Percentiles rank a stretch among this genome's conserved stretches.
phyloP scores from a whole-genome alignment of 73 alveolate genomes.

The Tetrahymena borealis region DNA sequence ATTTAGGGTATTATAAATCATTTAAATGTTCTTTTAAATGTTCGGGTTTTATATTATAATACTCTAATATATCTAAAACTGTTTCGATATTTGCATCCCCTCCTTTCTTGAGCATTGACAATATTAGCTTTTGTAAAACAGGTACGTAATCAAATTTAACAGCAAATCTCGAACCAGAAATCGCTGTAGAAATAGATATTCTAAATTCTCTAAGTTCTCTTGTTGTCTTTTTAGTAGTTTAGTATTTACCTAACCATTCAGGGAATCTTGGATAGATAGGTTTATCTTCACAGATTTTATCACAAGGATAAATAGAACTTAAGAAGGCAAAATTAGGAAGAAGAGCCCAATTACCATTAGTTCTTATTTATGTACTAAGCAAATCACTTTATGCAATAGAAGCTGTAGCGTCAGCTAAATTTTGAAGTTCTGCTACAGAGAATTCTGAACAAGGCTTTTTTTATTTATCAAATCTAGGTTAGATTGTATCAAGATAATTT shows the following conservation, averaged over 20 bases:
- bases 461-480: neutral
- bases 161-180: slow-evolving; percentile 41
- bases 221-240: slow-evolving; percentile 64
- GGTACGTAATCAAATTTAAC: slow-evolving; percentile 36
- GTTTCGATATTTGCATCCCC: slow-evolving; percentile 45
- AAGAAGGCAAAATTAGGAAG: slow-evolving; percentile 81
- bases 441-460: neutral
- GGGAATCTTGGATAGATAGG: slow-evolving; percentile 85
- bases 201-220: slow-evolving; percentile 75
- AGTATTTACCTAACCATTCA: slow-evolving; percentile 80
- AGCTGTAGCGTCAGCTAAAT: neutral
- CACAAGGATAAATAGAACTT: slow-evolving; percentile 70
- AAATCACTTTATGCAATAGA: neutral
- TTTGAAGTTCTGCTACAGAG: neutral
- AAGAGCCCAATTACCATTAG: slow-evolving; percentile 81
- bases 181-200: slow-evolving; percentile 45
- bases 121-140: slow-evolving; percentile 28
- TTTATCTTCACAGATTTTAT: slow-evolving; percentile 23
- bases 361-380: slow-evolving; percentile 44
- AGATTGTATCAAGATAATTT: slow-evolving; percentile 64
- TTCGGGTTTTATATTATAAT: slow-evolving; percentile 61
- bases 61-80: slow-evolving; percentile 52
- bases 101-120: slow-evolving; percentile 34
- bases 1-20: slow-evolving; percentile 36
- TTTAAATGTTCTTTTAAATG: slow-evolving; percentile 78